Evolutionary conservation across 305 asterid species (phyloP).

Genomic region (Coffea humblotiana): DNA sequence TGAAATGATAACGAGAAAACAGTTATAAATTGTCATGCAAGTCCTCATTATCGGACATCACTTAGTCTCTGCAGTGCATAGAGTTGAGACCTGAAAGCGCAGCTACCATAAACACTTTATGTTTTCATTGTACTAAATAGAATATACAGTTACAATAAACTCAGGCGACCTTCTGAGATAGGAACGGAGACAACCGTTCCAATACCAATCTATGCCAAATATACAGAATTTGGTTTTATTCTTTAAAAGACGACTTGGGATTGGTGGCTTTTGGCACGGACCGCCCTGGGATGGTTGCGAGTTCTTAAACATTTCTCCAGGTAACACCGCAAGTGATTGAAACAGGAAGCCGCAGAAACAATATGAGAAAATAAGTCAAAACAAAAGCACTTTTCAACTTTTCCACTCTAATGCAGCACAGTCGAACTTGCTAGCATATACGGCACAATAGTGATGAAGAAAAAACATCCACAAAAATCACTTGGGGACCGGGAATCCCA

Average conservation of each 20-base stretch:
- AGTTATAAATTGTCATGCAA: not conserved
- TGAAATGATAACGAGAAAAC: not conserved
- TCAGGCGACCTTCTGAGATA: not conserved
- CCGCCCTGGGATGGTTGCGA: not conserved
- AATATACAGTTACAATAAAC: not conserved
- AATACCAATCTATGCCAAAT: not conserved
- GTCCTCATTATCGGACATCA: not conserved
- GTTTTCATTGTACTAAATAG: not conserved
- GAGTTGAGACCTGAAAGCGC: not conserved
- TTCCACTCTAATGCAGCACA: not conserved
- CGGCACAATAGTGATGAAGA: not conserved
- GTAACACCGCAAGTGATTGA: not conserved
- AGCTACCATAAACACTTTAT: not conserved
- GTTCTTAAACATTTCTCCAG: not conserved
- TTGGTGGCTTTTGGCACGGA: not conserved
- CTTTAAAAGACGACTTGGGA: not conserved
- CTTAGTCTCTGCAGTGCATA: not conserved
- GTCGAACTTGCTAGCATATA: not conserved
- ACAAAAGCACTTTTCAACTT: slow-evolving; percentile 4
- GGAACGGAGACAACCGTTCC: not conserved
- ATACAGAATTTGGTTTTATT: not conserved
- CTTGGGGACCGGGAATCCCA: not conserved
- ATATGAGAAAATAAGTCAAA: slow-evolving; percentile 5
- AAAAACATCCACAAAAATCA: not conserved
- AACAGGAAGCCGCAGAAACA: not conserved